phyloP scores from a whole-genome alignment of 2,329 filamentous ascomycete species.

The Penicillium sp. region DNA sequence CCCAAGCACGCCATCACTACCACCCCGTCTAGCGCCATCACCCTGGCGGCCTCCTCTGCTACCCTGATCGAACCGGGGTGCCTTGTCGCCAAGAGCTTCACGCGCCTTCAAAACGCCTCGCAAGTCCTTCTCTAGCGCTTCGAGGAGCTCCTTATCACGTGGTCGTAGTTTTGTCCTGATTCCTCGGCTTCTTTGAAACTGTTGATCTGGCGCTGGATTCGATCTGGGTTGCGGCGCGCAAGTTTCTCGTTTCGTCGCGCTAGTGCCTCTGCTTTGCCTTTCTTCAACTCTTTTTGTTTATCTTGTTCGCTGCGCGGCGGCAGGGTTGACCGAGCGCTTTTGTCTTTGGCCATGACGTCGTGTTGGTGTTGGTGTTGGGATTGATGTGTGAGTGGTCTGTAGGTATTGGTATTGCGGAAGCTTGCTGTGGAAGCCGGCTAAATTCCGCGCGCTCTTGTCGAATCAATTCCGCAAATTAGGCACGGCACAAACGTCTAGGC shows the following conservation, averaged over 20 bases:
- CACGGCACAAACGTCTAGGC: background rate
- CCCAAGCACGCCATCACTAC: constrained; percentile 53
- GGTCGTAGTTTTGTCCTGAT: constrained; percentile 57
- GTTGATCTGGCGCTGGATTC: constrained; percentile 87
- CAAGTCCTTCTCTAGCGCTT: constrained; percentile 83
- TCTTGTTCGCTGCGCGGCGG: constrained; percentile 56
- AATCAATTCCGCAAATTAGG: constrained; percentile 3
- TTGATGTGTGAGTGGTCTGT: background rate
- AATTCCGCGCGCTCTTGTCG: background rate
- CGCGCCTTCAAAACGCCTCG: constrained; percentile 77
- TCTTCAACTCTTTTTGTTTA: constrained; percentile 59
- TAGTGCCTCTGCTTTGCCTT: constrained; percentile 59
- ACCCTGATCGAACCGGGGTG: constrained; percentile 59
- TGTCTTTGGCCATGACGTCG: constrained; percentile 57
- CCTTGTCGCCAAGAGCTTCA: constrained; percentile 76
- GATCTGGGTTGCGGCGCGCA: constrained; percentile 80
- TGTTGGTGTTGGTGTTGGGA: background rate
- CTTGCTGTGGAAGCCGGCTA: background rate
- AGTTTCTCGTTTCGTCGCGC: constrained; percentile 88
- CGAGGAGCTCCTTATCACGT: constrained; percentile 72
- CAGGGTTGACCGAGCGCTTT: constrained; percentile 59
- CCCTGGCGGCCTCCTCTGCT: constrained; percentile 26
- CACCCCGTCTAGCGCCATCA: constrained; percentile 26
- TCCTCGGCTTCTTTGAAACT: constrained; percentile 74
- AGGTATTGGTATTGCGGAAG: background rate